Evolutionary conservation across 2,329 filamentous ascomycete species (phyloP), one percentile per base, ranked within the genome.

Genomic region (Calonectria naviculata): DNA sequence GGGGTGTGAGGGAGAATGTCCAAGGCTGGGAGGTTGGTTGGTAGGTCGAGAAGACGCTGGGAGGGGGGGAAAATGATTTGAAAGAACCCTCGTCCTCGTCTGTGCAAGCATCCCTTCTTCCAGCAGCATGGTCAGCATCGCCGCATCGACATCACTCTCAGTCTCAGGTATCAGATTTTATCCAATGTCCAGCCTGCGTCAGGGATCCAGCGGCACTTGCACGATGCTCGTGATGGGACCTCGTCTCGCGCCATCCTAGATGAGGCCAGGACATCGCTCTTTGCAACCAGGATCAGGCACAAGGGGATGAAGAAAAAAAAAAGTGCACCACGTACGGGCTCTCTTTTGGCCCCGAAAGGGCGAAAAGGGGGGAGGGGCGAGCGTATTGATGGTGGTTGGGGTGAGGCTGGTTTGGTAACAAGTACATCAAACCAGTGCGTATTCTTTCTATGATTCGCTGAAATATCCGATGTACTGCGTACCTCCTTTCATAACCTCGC

Each of bases 281-380:
- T 71, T 71, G 73, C 75, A 78, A 77, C 74, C 69, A 73, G 76
- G 76, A 71, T 78, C 68, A 75, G 76, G 74, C 75, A 78, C 73
- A 72, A 76, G 70, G 70, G 65, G 65, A 67, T 69, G 52, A 67
- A 77, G 66, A 77, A 34, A 71, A 70, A 71, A 70, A 67, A 61
- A 49, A 28, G 56, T 56, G 28, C 62, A 75, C 54, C 42, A 41
- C 58, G 42, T 52, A 65, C 46, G 60, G 21, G 38, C 36, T 69
- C 34, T 38, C 44, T 17, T 31, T 65, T 42, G 47, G 31, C 13
- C 44, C 63, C 49, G 38, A 44, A 49, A 36, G 28, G 28, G 28
- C 44, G n/a, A 58, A 61, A 61, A 56, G 52, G 52, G 52, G 68
- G 73, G 75, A 73, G 75, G 74, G 75, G 67, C 71, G 73, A 71